Evolutionary conservation across 192 early-diverging fungal genomes (phyloP).

Genomic region (Coemansia sp.): DNA sequence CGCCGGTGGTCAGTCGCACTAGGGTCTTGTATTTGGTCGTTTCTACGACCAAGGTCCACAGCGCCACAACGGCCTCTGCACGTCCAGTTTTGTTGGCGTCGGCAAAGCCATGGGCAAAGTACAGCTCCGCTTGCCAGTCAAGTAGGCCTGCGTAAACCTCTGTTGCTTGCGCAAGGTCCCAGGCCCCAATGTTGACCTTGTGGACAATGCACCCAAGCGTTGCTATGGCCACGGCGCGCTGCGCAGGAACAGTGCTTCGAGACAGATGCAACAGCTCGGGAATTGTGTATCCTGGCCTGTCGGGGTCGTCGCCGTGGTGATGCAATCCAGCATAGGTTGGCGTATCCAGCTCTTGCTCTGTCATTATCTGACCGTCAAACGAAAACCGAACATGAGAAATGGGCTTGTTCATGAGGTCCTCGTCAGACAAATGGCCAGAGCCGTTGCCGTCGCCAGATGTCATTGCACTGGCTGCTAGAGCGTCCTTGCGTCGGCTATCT

Average conservation of each 20-base stretch:
- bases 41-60: slow-evolving; percentile 48
- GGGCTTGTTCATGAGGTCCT: slow-evolving; percentile 17
- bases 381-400: slow-evolving; percentile 68
- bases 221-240: slow-evolving; percentile 66
- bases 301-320: slow-evolving; percentile 86
- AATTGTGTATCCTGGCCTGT: slow-evolving; percentile 80
- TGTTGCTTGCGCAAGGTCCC: slow-evolving; percentile 22
- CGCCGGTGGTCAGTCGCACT: slow-evolving; percentile 27
- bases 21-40: slow-evolving; percentile 36
- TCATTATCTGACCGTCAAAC: slow-evolving; percentile 69
- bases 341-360: slow-evolving; percentile 48
- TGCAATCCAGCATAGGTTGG: slow-evolving; percentile 70
- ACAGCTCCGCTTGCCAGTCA: slow-evolving; percentile 45
- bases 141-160: slow-evolving; percentile 31
- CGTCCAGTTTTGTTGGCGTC: slow-evolving; percentile 32
- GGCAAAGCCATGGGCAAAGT: slow-evolving; percentile 21
- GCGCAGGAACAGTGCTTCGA: slow-evolving; percentile 75
- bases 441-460: background rate
- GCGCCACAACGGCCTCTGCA: slow-evolving; percentile 13
- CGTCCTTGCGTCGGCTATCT: slow-evolving; percentile 5
- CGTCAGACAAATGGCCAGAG: background rate
- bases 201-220: slow-evolving; percentile 59
- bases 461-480: background rate
- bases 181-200: slow-evolving; percentile 34
- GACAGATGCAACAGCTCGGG: slow-evolving; percentile 76